Conservation (phyloP, 768 basidiomycete species). For the Lentinus tigrinus region DNA sequence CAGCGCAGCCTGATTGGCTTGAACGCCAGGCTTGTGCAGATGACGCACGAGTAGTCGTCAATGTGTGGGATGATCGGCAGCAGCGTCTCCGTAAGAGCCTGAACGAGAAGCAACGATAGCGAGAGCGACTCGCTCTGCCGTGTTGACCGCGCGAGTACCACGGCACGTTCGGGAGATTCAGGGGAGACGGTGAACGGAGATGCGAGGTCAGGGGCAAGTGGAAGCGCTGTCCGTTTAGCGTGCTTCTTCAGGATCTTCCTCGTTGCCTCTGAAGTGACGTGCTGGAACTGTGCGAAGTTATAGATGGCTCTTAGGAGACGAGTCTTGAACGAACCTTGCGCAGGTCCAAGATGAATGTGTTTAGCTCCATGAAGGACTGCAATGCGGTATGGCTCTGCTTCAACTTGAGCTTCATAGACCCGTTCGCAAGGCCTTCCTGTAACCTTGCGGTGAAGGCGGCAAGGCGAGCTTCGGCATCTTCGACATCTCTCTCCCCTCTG, state of each 20-base stretch:
- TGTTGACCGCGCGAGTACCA: constrained; percentile 1
- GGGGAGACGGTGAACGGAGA: constrained; percentile 16
- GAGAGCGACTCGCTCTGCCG: constrained; percentile 29
- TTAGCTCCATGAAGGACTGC: constrained; percentile 58
- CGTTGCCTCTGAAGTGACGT: constrained; percentile 84
- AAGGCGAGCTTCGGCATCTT: constrained; percentile 69
- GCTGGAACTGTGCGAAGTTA: constrained; percentile 58
- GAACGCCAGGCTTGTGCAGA: constrained; percentile 89
- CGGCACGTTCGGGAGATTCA: background rate
- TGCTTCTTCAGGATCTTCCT: constrained; percentile 96
- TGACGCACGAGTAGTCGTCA: constrained; percentile 84
- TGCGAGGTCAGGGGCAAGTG: constrained; percentile 44
- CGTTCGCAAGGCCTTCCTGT: constrained; percentile 42
- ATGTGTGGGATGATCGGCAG: constrained; percentile 78
- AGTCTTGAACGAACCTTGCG: constrained; percentile 55
- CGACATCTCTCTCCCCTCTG: constrained; percentile 64
- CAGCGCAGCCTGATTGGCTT: constrained; percentile 85
- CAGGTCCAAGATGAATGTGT: constrained; percentile 74
- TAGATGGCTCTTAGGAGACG: background rate
- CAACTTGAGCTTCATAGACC: constrained; percentile 47
- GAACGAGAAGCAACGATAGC: constrained; percentile 66
- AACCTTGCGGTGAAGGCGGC: constrained; percentile 64
- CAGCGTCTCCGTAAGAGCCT: constrained; percentile 79
- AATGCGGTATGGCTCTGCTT: constrained; percentile 46
- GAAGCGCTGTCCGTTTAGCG: constrained; percentile 82